Conservation (phyloP, 1,139 yeast genomes). For the Casaregolazyma suthepensis region DNA sequence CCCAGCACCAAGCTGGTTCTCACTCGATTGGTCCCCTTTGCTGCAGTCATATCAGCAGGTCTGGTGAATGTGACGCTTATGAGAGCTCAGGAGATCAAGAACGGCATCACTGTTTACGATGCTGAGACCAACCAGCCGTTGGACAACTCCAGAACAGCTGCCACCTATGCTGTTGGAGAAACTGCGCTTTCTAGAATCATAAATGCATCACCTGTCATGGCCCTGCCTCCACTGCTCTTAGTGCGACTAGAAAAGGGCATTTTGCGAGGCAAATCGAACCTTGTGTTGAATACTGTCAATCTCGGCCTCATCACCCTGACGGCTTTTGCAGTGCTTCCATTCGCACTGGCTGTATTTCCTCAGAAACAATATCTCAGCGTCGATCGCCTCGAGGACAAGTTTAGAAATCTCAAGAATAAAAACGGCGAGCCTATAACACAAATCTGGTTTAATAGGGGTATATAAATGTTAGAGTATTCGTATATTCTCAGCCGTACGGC, state of each 20-base stretch:
- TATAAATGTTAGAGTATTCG: conserved; percentile 35
- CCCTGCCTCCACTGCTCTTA: conserved; percentile 78
- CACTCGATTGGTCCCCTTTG: conserved; percentile 89
- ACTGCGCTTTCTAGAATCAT: conserved; percentile 93
- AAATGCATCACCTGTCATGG: conserved; percentile 97
- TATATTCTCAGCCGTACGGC: conserved; percentile 4
- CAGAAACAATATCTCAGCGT: conserved; percentile 66
- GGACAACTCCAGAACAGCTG: conserved; percentile 82
- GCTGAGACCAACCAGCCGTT: conserved; percentile 44
- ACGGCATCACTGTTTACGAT: conserved; percentile 78
- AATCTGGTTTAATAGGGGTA: conserved; percentile 90
- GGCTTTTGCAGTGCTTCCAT: conserved; percentile 81
- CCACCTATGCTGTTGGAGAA: conserved; percentile 88
- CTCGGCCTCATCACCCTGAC: conserved; percentile 81
- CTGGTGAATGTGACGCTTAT: conserved; percentile 86
- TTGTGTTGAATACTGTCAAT: conserved; percentile 63
- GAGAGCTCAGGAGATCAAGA: conserved; percentile 90
- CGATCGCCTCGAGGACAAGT: conserved; percentile 53
- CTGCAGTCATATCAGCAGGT: conserved; percentile 97
- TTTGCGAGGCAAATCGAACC: conserved; percentile 45
- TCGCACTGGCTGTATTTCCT: conserved; percentile 93
- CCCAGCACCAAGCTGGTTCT: conserved; percentile 65
- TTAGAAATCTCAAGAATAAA: conserved; percentile 54
- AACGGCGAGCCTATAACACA: conserved; percentile 53
- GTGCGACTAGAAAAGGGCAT: conserved; percentile 67